Base-by-base conservation (phyloP, 2,329 filamentous ascomycete species). In the Plectosphaerella cucumerina region DNA sequence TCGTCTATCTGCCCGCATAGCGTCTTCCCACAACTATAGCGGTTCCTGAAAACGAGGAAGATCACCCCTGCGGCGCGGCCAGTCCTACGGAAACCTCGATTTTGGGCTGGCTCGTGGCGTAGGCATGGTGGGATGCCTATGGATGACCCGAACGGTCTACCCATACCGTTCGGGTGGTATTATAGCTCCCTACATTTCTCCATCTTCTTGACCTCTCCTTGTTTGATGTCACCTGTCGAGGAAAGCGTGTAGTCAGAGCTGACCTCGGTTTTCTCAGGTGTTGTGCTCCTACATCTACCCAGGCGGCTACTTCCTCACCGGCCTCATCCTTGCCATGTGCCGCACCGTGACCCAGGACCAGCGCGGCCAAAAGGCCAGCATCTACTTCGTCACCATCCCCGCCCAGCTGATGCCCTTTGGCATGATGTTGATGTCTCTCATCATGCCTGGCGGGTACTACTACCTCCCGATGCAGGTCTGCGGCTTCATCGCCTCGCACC, bases 311-410 rank as follows among this genome's bases (percentile, higher is more conserved):
- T 84, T 86, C 59, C 70, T 79, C 17, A 67, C 71, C 60, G 87
- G 87, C 12, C 77, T 99, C 49, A 85, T 88, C 48, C 75, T 96
- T 53, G 90, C 91, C 39, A 80, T 96, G 63, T 77, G 76, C 59
- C 97, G 97, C 66, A 96, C 91, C 6, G 89, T 84, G 57, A 85
- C 86, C 2, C 91, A 96, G 68, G 92, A 96, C 62, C 89, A 93
- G 65, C 84, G 89, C 33, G 89, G 89, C 47, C 76, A 77, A 60
- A 87, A 87, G 65, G 82, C 87, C 6, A 86, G 78, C 50, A 93
- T 95, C 66, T 89, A 91, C 72, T 82, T 97, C 64, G 71, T 97
- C 59, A 88, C 82, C 37, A 88, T 97, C 53, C 90, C 90, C 6
- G 84, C 90, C 14, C 90, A 93, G 65, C 82, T 85, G 62, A 76